Conservation (phyloP, 257 asterid genomes). For the Leonotis leonurus region DNA sequence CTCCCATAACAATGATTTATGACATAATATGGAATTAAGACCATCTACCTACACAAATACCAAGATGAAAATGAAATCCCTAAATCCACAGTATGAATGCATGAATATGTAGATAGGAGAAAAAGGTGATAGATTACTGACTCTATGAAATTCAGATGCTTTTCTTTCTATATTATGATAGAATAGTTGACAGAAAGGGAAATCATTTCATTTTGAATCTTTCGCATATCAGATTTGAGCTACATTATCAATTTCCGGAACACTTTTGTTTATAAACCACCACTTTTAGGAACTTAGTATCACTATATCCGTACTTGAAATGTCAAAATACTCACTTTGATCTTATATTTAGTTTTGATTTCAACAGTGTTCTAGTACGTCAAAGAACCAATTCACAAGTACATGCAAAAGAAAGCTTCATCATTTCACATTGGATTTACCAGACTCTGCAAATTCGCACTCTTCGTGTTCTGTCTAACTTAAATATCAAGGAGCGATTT, state of each 20-base stretch:
- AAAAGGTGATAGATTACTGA: not conserved
- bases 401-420: not conserved
- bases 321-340: not conserved
- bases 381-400: not conserved
- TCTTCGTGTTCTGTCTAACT: too few relatives aligned
- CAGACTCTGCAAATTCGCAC: not conserved
- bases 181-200: not conserved
- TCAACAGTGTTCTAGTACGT: not conserved
- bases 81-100: not conserved
- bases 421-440: not conserved
- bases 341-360: not conserved
- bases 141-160: not conserved
- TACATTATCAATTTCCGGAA: not conserved
- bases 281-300: not conserved
- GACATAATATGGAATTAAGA: not conserved
- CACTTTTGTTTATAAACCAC: too few relatives aligned
- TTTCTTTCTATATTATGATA: not conserved
- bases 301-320: not conserved
- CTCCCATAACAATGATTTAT: not conserved
- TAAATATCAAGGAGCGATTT: too few relatives aligned
- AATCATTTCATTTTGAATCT: not conserved
- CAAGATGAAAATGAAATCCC: not conserved
- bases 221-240: not conserved
- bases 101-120: not conserved
- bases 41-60: not conserved